These are phyloP conservation scores for Cystobasidium slooffiae DNA, from an alignment of 1,284 basidiomycete genomes.

Conservation along the genomic window DNA sequence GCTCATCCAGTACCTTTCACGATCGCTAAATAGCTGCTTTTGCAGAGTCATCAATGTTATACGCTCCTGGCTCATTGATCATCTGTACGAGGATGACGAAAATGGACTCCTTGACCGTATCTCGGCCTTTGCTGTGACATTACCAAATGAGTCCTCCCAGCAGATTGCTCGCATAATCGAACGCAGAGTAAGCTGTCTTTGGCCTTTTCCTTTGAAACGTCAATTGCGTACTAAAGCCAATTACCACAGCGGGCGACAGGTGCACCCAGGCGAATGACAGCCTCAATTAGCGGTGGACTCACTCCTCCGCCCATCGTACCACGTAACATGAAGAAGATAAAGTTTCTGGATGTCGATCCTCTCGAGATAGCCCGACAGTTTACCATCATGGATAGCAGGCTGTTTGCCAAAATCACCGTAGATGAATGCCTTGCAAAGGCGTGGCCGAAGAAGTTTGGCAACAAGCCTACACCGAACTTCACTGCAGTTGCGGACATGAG, in stretches of 20 bases:
- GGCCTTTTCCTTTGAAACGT: not conserved
- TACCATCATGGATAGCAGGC: constrained; percentile 84
- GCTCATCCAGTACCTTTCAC: constrained; percentile 66
- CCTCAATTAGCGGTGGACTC: constrained; percentile 47
- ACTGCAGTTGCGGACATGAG: constrained; percentile 87
- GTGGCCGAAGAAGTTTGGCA: constrained; percentile 56
- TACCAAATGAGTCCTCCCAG: constrained; percentile 54
- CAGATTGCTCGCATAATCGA: constrained; percentile 57
- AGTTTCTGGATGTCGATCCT: constrained; percentile 84
- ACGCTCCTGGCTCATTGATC: constrained; percentile 59
- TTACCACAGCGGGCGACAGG: constrained; percentile 20
- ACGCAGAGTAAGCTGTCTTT: constrained; percentile 50
- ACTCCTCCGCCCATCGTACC: constrained; percentile 77
- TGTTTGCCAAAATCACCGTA: constrained; percentile 86
- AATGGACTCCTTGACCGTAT: constrained; percentile 54
- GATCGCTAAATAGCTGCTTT: constrained; percentile 54
- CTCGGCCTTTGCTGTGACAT: constrained; percentile 55
- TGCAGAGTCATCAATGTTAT: constrained; percentile 57
- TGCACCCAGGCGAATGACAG: constrained; percentile 33
- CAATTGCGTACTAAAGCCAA: not conserved
- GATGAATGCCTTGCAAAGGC: constrained; percentile 78
- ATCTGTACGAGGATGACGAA: constrained; percentile 58
- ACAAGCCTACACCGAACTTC: constrained; percentile 68
- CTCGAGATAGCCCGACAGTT: constrained; percentile 91
- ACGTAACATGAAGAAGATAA: constrained; percentile 73